A percentile compares a stretch with the other conserved stretches of the same genome.
Evolutionary conservation across 192 early-diverging fungal species (phyloP).

Genomic region (Powellomyces hirtus): DNA sequence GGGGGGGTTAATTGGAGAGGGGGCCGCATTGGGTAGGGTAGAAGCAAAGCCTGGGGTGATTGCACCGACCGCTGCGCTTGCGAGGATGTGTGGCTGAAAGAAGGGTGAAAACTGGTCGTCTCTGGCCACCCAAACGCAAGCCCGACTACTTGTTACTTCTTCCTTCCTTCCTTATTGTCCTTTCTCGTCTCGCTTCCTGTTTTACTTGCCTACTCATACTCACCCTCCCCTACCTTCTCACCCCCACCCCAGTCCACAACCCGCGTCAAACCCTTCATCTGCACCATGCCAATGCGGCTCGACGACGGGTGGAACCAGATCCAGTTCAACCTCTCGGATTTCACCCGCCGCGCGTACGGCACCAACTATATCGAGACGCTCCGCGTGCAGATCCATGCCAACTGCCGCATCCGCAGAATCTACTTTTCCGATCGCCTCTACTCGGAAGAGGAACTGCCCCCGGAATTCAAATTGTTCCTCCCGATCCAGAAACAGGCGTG

Average conservation of each 20-base stretch:
- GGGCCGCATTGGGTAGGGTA: too few relatives aligned
- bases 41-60: too few relatives aligned
- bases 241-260: conserved; percentile 60
- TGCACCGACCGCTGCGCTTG: too few relatives aligned
- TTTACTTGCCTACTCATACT: too few relatives aligned
- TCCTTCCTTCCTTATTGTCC: background rate
- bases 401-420: conserved; percentile 80
- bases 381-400: conserved; percentile 89
- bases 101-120: too few relatives aligned
- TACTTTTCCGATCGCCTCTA: conserved; percentile 91
- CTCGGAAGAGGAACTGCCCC: conserved; percentile 87
- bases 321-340: conserved; percentile 84
- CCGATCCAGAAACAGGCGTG: conserved; percentile 66
- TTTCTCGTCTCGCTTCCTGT: background rate
- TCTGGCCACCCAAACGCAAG: too few relatives aligned
- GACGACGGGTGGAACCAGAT: conserved; percentile 98
- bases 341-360: conserved; percentile 83
- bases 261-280: conserved; percentile 81
- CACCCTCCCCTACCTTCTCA: background rate
- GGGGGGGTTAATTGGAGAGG: too few relatives aligned
- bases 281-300: conserved; percentile 88
- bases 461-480: conserved; percentile 87
- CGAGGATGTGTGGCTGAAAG: too few relatives aligned
- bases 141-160: too few relatives aligned
- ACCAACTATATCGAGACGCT: conserved; percentile 84